Evolutionary conservation across 257 asterid genomes (phyloP), one percentile per base, ranked within the genome.

Genomic region (Oldenlandia corymbosa): DNA sequence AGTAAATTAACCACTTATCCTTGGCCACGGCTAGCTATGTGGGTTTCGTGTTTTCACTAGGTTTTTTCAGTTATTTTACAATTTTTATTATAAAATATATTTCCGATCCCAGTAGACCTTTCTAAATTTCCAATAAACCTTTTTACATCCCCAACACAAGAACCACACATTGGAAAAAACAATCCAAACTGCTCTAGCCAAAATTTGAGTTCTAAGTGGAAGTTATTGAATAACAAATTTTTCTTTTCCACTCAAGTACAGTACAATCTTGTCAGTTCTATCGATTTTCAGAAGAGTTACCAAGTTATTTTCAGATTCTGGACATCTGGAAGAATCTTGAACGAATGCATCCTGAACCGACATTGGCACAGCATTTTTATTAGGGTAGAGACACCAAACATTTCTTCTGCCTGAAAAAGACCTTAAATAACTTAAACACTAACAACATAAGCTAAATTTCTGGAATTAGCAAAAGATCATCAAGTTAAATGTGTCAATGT

Each of bases 301-400:
- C 78, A 23, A 23, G 55, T 58, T 65, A 18, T 52, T 70, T 49
- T 62, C 76, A 70, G 67, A 78, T 48, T 75, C 80, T 39, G 36
- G 68, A 79, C 81, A 71, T 26, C 32, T 23, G 30, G 65, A 64
- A 71, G 77, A 27, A 69, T 73, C 71, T 56, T 67, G 64, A 66
- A 75, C 60, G 67, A 78, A 74, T 58, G 74, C 64, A 62, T 87
- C 95, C 80, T 72, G 75, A 31, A 87, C 84, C 43, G 96, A 81
- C 70, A 73, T 82, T 24, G 95, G 75, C 57, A 64, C 59, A 14
- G 86, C 88, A 61, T 83, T 85, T 78, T 83, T 90, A 77, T 75
- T 84, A 61, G 95, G 94, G 78, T 87, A 93, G 67, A 93, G 96
- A 73, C 97, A 93, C 88, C 94, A 86, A 71, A 93, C 88, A 56